A percentile compares a stretch with the other conserved stretches of the same genome.
These are phyloP conservation scores for Phoma sp. DNA, from an alignment of 2,329 filamentous ascomycete genomes.

Conservation along the genomic window DNA sequence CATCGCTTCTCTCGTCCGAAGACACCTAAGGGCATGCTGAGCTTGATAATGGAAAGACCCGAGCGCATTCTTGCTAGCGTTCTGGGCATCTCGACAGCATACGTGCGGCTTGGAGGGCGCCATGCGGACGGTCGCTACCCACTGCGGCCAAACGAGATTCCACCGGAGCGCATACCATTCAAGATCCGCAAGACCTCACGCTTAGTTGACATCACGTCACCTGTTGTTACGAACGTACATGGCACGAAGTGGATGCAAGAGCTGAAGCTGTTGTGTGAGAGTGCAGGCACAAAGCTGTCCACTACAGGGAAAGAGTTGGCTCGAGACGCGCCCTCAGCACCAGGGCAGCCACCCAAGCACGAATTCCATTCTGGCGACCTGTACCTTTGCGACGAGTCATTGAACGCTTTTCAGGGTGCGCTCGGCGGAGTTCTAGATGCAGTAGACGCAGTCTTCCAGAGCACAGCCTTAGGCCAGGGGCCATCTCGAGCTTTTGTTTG, in stretches of 20 bases:
- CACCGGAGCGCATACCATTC: slow-evolving; percentile 73
- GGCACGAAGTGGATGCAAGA: slow-evolving; percentile 94
- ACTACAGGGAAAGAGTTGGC: slow-evolving; percentile 78
- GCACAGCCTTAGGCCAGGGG: slow-evolving; percentile 52
- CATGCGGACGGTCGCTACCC: slow-evolving; percentile 74
- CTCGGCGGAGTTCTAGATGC: slow-evolving; percentile 93
- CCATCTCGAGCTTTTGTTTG: slow-evolving; percentile 86
- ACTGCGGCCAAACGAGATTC: slow-evolving; percentile 67
- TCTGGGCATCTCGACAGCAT: slow-evolving; percentile 82
- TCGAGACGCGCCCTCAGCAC: slow-evolving; percentile 50
- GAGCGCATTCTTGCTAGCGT: slow-evolving; percentile 87
- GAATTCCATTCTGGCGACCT: slow-evolving; percentile 86
- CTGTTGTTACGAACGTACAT: slow-evolving; percentile 87
- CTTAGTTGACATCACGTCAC: slow-evolving; percentile 71
- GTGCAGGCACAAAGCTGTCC: slow-evolving; percentile 78
- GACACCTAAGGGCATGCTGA: slow-evolving; percentile 72
- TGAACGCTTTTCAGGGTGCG: slow-evolving; percentile 87
- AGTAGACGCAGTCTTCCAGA: slow-evolving; percentile 80
- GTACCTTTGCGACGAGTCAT: slow-evolving; percentile 85
- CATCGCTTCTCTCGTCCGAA: slow-evolving; percentile 88
- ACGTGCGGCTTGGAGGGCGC: slow-evolving; percentile 85
- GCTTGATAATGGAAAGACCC: slow-evolving; percentile 88
- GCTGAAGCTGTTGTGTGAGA: slow-evolving; percentile 80
- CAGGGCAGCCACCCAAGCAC: slow-evolving; percentile 61
- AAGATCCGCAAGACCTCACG: slow-evolving; percentile 82